Base-by-base conservation (phyloP, 192 early-diverging fungal genomes). In the Haplosporangium gracile region DNA sequence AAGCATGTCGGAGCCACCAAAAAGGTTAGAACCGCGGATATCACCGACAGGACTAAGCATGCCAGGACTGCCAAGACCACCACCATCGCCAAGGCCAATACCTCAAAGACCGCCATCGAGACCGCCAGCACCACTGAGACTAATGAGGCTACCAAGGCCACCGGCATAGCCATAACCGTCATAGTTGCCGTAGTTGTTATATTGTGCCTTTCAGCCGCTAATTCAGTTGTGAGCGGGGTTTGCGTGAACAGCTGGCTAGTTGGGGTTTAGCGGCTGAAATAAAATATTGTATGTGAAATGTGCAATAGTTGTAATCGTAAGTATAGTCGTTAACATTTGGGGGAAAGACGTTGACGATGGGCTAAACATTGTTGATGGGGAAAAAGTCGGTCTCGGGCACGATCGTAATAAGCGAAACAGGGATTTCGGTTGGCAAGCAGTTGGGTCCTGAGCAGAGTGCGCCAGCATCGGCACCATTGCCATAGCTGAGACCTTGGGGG, bases 261-360 rank as follows among this genome's bases (percentile, higher is more conserved):
- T n/a, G n/a, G n/a, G n/a, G n/a, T n/a, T n/a, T n/a, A n/a, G n/a
- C n/a, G n/a, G n/a, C n/a, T n/a, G n/a, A n/a, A n/a, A n/a, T n/a
- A n/a, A n/a, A n/a, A n/a, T n/a, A n/a, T n/a, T n/a, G n/a, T n/a
- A n/a, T n/a, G n/a, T n/a, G n/a, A n/a, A n/a, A n/a, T n/a, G n/a
- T n/a, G n/a, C n/a, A n/a, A n/a, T 53, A 69, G 32, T 42, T 63
- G 9, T 51, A 65, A 26, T 43, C 57, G 34, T 29, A 40, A 9
- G 34, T 57, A 42, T 76, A 82, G 49, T 82, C 55, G 40, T 76
- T 82, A 11, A 49, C n/a, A 47, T 82, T 53, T 18, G 74, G 65
- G 7, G 74, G 80, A 13, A 68, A 82, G 8, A 76, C 36, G 32
- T 82, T 82, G 68, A 82, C 53, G 38, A 76, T 10, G 7, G 80